Conservation (phyloP, 768 basidiomycete genomes). For the Tylopilus felleus region DNA sequence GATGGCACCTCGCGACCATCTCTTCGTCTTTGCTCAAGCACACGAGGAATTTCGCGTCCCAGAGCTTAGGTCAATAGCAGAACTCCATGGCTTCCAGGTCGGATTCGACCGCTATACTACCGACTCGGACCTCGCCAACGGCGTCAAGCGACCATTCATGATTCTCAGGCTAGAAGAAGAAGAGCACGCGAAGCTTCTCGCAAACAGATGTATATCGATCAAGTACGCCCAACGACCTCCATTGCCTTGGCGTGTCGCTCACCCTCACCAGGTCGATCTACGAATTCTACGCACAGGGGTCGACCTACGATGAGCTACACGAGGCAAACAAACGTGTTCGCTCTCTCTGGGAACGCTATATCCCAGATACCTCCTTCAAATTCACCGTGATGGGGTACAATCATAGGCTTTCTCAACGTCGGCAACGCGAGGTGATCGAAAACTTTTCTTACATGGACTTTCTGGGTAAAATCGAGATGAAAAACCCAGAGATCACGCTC, state of each 20-base stretch:
- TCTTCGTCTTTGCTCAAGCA: conserved; percentile 77
- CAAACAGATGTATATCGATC: conserved; percentile 75
- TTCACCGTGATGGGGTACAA: conserved; percentile 75
- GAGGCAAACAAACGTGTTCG: conserved; percentile 41
- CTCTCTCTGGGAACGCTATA: conserved; percentile 55
- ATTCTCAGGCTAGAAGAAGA: conserved; percentile 65
- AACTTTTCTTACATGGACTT: conserved; percentile 85
- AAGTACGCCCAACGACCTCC: conserved; percentile 48
- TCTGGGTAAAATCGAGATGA: conserved; percentile 78
- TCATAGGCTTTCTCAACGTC: conserved; percentile 64
- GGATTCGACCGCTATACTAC: conserved; percentile 39
- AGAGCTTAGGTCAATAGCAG: conserved; percentile 73
- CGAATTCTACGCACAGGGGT: conserved; percentile 72
- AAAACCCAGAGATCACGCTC: conserved; percentile 67
- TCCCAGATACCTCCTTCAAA: conserved; percentile 71
- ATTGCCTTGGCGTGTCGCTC: not conserved
- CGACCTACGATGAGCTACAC: conserved; percentile 70
- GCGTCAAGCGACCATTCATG: conserved; percentile 63
- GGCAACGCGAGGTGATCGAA: conserved; percentile 68
- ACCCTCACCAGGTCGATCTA: conserved; percentile 57
- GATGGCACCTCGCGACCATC: conserved; percentile 37
- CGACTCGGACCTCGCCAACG: conserved; percentile 48
- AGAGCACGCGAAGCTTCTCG: conserved; percentile 70
- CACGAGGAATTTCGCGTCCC: conserved; percentile 84
- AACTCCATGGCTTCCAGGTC: conserved; percentile 66